Evolutionary conservation across 208 protist genomes (phyloP).

Genomic region (Leishmania aethiopica): DNA sequence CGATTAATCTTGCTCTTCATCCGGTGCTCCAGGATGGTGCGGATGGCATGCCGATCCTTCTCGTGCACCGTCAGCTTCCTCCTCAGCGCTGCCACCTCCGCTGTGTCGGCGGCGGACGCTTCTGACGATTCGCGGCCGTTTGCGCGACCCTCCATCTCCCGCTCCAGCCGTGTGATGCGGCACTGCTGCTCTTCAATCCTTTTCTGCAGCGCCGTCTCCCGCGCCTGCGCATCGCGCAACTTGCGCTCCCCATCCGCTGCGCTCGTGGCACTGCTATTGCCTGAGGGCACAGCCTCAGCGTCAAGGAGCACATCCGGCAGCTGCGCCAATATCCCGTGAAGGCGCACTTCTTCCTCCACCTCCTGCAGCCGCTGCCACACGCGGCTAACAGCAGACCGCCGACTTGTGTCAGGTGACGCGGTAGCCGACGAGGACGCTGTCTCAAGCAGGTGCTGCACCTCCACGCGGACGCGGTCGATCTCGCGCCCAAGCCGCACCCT

Average conservation of each 20-base stretch:
- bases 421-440: slow-evolving; percentile 3
- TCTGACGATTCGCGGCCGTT: neutral
- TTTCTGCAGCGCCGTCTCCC: slow-evolving; percentile 15
- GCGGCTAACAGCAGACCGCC: slow-evolving; percentile 40
- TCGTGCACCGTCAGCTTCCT: slow-evolving; percentile 41
- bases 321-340: slow-evolving; percentile 23
- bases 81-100: slow-evolving; percentile 14
- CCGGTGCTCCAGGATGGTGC: slow-evolving; percentile 88
- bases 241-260: neutral
- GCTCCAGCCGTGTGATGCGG: slow-evolving; percentile 14
- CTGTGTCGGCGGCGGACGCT: neutral
- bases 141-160: neutral
- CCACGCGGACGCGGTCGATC: slow-evolving; percentile 55
- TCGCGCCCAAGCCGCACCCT: slow-evolving; percentile 34
- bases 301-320: slow-evolving; percentile 15
- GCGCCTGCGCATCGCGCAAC: slow-evolving; percentile 9
- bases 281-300: neutral
- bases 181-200: slow-evolving; percentile 6
- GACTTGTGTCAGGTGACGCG: slow-evolving; percentile 12
- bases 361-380: slow-evolving; percentile 57
- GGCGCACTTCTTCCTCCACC: slow-evolving; percentile 45
- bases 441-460: slow-evolving; percentile 55
- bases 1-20: slow-evolving; percentile 80
- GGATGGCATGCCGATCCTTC: slow-evolving; percentile 81
- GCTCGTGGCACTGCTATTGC: neutral